Evolutionary conservation across 331 rosid genomes (phyloP), one percentile per base, ranked within the genome.

Genomic region (Stylosanthes scabra): DNA sequence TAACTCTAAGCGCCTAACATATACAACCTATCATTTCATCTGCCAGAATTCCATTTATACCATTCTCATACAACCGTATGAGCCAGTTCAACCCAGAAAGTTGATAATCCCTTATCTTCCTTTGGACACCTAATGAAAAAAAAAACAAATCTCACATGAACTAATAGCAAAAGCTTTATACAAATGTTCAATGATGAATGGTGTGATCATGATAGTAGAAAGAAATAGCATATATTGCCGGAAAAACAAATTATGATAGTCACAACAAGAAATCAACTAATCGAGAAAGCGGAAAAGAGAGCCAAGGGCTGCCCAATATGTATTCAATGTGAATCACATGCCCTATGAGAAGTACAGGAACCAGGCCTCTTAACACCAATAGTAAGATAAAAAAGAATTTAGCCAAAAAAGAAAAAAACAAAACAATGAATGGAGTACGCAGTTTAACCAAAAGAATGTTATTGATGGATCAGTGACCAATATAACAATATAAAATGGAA

Each of bases 21-120:
- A 31, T 3, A 27, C 20, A 8, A 28, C 86, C 67, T 84, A 94
- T 97, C 99, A 94, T 94, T 81, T 94, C 99, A 88, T 94, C 99
- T 1, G 99, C 99, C 69, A 94, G 91, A 86, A 94, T 94, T 80
- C 99, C 99, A 84, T 94, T 94, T 75, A 94, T 94, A 31, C 99
- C 99, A 78, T 94, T 94, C 78, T 94, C 99, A 72, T 94, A 94
- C 57, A 94, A 80, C 27, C 99, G 89, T 54, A 94, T 94, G 41
- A 94, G 96, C 99, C 97, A 94, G 70, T 94, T 94, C 57, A 94
- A 70, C 40, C 97, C 97, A 66, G 99, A 97, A 74, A 94, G 96
- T 82, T 94, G 99, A 83, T 94, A 94, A 81, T 94, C 99, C 82
- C 99, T 91, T 95, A 94, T 75, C 84, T 94, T 94, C 41, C 98